A percentile compares a stretch with the other conserved stretches of the same genome.
Conservation (phyloP, 805 yeast genomes). For the Priceomyces carsonii region DNA sequence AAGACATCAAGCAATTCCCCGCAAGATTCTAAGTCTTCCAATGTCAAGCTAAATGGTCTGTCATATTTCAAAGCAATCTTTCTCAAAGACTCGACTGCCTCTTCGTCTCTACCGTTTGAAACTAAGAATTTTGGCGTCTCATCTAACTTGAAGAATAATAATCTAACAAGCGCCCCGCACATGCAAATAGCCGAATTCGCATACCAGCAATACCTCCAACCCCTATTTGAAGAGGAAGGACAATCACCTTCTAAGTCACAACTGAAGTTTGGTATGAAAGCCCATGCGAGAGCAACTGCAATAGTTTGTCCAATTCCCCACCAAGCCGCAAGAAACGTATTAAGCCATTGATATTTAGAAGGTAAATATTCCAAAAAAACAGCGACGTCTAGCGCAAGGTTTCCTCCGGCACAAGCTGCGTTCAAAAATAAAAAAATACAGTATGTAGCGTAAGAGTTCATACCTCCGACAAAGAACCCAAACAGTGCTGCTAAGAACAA, state of each 20-base stretch:
- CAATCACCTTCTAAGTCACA: constrained; percentile 43
- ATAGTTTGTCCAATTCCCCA: constrained; percentile 65
- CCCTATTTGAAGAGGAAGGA: constrained; percentile 48
- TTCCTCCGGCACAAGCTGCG: constrained; percentile 27
- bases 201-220: constrained; percentile 59
- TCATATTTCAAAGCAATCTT: constrained; percentile 47
- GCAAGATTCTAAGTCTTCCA: constrained; percentile 45
- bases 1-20: no score
- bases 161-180: constrained; percentile 30
- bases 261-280: constrained; percentile 49
- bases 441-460: constrained; percentile 24
- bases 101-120: constrained; percentile 52
- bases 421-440: constrained; percentile 21
- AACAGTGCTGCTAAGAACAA: constrained; percentile 21
- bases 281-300: constrained; percentile 53
- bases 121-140: constrained; percentile 61
- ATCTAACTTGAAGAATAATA: constrained; percentile 33
- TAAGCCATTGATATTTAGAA: constrained; percentile 22
- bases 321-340: constrained; percentile 45
- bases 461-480: constrained; percentile 25
- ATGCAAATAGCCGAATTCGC: constrained; percentile 51
- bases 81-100: constrained; percentile 43
- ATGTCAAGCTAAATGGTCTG: constrained; percentile 41
- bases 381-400: constrained; percentile 28
- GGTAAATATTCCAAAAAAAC: constrained; percentile 29